Evolutionary conservation across 2,329 filamentous ascomycete genomes (phyloP), one percentile per base, ranked within the genome.

Genomic region (Paracamarosporium sp.): DNA sequence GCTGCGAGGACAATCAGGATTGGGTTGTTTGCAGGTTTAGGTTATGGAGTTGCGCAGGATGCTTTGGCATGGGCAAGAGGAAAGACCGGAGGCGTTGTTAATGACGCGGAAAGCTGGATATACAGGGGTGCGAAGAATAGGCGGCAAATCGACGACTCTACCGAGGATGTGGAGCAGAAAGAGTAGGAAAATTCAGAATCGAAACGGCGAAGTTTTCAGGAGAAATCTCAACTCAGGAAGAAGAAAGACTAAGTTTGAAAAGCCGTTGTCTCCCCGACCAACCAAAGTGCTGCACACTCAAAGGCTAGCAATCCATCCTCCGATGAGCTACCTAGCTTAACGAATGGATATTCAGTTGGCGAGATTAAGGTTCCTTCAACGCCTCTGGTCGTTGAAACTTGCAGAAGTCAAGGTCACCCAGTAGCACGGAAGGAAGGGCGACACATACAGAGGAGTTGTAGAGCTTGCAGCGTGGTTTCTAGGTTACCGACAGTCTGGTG

Each of bases 11-110:
- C 92, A 41, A 92, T 93, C 50, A 91, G 88, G 72, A 86, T 90
- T 66, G 94, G 93, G 1, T 80, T 97, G 44, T 81, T 90, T 65
- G 88, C 93, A 63, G 93, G 94, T 20, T 72, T 97, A 33, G 85
- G 81, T 7, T 98, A 92, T 77, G 94, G 94, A 24, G 80, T 94
- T 35, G 75, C 90, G 56, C 93, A 98, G 78, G 94, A 98, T 78
- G 79, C 83, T 11, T 75, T 95, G 31, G 87, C 87, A 52, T 81
- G 88, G 58, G 79, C 86, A 51, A 89, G 87, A 73, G 92, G 92
- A 53, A 88, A 90, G 68, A 86, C 83, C 53, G 58, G 40, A 2
- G 86, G 87, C 20, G 96, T 77, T 64, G 63, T 67, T 56, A 63
- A 63, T 28, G 57, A 64, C 25, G 64, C 66, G 4, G 78, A 80